Conservation (phyloP, 23 red algal genomes). For the Gracilaria gracilis region DNA sequence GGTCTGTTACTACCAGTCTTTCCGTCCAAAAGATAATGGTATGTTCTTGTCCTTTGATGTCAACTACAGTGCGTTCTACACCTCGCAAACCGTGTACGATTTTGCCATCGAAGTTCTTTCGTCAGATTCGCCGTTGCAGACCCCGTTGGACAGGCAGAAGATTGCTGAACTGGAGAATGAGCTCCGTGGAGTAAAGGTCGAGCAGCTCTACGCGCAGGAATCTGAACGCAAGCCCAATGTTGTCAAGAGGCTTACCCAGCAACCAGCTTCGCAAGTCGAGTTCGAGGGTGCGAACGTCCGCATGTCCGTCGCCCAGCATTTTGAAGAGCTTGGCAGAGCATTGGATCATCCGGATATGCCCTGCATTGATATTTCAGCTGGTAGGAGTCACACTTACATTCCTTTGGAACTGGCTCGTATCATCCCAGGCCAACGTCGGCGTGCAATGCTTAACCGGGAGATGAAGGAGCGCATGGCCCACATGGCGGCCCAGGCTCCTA, state of each 20-base stretch:
- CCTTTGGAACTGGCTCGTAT: constrained; percentile 70
- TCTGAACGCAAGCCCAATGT: constrained; percentile 22
- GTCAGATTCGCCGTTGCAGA: neutral
- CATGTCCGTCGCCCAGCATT: constrained; percentile 65
- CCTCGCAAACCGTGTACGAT: constrained; percentile 57
- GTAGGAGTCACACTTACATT: constrained; percentile 46
- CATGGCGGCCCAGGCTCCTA: constrained; percentile 44
- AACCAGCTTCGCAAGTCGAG: constrained; percentile 38
- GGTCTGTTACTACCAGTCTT: constrained; percentile 74
- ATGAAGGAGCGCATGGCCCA: constrained; percentile 76
- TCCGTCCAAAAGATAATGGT: constrained; percentile 64
- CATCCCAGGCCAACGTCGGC: constrained; percentile 61
- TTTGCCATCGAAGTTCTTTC: constrained; percentile 64
- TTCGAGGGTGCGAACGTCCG: constrained; percentile 32
- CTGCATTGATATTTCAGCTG: constrained; percentile 54
- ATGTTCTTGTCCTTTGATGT: constrained; percentile 74
- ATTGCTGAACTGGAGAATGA: constrained; percentile 51
- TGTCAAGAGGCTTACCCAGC: constrained; percentile 41
- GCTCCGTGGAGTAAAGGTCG: constrained; percentile 50
- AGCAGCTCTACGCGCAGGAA: constrained; percentile 27
- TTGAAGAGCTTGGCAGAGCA: constrained; percentile 28
- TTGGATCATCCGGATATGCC: constrained; percentile 68
- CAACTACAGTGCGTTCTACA: constrained; percentile 73
- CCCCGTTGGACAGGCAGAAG: constrained; percentile 31
- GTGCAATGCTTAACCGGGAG: constrained; percentile 13